phyloP scores from a whole-genome alignment of 306 rosid genomes.

The Gillenia trifoliata region DNA sequence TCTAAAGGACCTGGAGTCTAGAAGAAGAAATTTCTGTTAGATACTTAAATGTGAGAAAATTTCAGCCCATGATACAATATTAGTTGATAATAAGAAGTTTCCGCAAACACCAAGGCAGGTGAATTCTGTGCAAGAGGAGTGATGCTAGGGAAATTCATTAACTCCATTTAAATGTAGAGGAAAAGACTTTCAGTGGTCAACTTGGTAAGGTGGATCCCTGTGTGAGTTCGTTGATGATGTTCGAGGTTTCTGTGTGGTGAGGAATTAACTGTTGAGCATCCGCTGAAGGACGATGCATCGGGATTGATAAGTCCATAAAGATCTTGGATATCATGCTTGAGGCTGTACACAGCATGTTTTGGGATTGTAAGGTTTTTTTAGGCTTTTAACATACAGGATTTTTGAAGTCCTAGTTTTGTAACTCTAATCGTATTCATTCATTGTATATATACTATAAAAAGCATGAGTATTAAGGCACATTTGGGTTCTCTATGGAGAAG shows the following conservation, averaged over 20 bases:
- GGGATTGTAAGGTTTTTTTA: no score
- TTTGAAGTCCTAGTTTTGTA: not conserved
- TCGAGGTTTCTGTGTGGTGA: not conserved
- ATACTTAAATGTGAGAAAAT: not conserved
- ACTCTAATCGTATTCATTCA: not conserved
- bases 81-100: not conserved
- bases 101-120: not conserved
- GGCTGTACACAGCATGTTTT: not conserved
- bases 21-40: conserved; percentile 8
- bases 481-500: not conserved
- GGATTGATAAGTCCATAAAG: not conserved
- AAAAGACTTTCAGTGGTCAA: not conserved
- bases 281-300: not conserved
- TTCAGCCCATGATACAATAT: not conserved
- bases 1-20: conserved; percentile 41
- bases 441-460: no score
- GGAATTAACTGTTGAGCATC: not conserved
- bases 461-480: no score
- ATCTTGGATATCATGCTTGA: not conserved
- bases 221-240: not conserved
- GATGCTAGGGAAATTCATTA: not conserved
- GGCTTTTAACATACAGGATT: not conserved
- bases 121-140: not conserved
- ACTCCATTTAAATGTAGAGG: not conserved
- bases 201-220: not conserved